phyloP scores from a whole-genome alignment of 2,329 filamentous ascomycete genomes.

The Gaeumannomyces sp. region DNA sequence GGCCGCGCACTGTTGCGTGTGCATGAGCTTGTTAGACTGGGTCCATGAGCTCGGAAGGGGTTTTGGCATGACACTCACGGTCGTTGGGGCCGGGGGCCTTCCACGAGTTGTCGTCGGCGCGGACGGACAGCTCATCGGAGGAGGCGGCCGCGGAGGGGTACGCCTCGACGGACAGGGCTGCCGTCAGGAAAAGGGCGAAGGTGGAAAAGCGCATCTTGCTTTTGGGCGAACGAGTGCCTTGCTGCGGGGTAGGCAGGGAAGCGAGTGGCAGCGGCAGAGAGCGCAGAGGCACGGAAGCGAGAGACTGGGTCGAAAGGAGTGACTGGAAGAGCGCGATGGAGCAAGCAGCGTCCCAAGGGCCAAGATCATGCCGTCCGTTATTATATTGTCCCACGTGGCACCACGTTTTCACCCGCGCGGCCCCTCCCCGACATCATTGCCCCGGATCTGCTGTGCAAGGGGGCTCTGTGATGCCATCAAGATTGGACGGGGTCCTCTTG shows the following conservation, averaged over 20 bases:
- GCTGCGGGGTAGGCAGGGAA: background rate
- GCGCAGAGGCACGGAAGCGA: background rate
- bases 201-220: background rate
- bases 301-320: background rate
- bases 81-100: background rate
- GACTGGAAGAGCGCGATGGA: too few species aligned
- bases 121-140: background rate
- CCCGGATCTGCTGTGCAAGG: too few species aligned
- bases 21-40: background rate
- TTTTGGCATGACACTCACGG: background rate
- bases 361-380: too few species aligned
- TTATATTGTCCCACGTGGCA: too few species aligned
- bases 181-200: background rate
- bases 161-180: background rate
- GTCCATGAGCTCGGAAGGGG: background rate
- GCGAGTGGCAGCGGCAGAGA: too few species aligned
- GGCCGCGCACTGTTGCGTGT: conserved; percentile 15
- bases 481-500: too few species aligned
- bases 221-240: background rate
- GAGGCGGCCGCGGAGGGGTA: background rate
- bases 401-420: too few species aligned
- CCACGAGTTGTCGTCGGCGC: background rate
- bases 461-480: too few species aligned
- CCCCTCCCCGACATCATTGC: too few species aligned
- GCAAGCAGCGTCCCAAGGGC: too few species aligned